These are phyloP conservation scores for Cladosporium phlei DNA, from an alignment of 2,329 filamentous ascomycete species.

Conservation along the genomic window DNA sequence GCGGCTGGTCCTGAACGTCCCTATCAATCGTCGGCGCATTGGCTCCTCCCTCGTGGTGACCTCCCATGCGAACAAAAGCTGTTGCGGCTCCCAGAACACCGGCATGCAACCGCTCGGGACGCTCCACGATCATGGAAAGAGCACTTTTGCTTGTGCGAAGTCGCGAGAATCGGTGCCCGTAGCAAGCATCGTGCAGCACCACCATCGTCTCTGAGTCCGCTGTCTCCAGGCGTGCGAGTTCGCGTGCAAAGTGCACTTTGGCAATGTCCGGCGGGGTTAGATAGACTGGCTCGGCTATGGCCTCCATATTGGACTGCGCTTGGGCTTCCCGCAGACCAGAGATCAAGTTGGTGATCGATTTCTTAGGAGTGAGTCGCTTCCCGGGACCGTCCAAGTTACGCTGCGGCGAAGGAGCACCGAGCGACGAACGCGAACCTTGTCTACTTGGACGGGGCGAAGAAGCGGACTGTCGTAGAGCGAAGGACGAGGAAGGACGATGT, in stretches of 20 bases:
- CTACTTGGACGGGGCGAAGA: slow-evolving; percentile 20
- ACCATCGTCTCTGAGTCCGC: slow-evolving; percentile 63
- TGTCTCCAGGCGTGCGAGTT: slow-evolving; percentile 56
- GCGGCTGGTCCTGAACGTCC: slow-evolving; percentile 52
- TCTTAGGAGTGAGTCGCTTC: slow-evolving; percentile 28
- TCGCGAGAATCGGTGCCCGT: slow-evolving; percentile 85
- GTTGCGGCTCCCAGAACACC: slow-evolving; percentile 74
- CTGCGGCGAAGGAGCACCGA: slow-evolving; percentile 17
- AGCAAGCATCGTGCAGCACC: slow-evolving; percentile 87
- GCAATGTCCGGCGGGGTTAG: slow-evolving; percentile 29
- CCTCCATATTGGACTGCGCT: slow-evolving; percentile 26
- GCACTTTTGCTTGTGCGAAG: slow-evolving; percentile 68
- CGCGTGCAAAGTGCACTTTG: slow-evolving; percentile 60
- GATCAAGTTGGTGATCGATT: slow-evolving; percentile 32
- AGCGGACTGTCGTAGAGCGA: slow-evolving; percentile 9
- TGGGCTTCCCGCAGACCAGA: slow-evolving; percentile 30
- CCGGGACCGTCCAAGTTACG: slow-evolving; percentile 19
- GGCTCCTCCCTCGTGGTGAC: slow-evolving; percentile 66
- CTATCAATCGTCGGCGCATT: slow-evolving; percentile 53
- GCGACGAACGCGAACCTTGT: slow-evolving; percentile 25
- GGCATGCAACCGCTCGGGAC: slow-evolving; percentile 85
- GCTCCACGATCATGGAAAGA: slow-evolving; percentile 80
- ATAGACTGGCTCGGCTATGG: slow-evolving; percentile 29
- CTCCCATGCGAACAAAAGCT: slow-evolving; percentile 87
- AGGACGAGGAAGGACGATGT: slow-evolving; percentile 7